Base-by-base conservation (phyloP, 2,329 filamentous ascomycete genomes). In the Clonostachys rhizophaga region DNA sequence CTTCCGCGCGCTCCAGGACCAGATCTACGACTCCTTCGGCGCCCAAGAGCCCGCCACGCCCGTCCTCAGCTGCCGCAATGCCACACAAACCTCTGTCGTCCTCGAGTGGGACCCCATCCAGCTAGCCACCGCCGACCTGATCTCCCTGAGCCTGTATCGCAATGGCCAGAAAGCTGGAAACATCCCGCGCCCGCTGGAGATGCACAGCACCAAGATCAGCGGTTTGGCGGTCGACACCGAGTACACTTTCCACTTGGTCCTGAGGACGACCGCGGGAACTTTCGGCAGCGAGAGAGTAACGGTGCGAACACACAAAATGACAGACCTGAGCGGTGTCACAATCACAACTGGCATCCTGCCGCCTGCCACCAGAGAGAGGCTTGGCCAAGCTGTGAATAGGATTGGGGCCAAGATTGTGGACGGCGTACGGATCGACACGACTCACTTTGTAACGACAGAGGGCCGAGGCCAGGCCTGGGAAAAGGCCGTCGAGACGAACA, bases 261-360 rank as follows among this genome's bases (percentile, higher is more conserved):
- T 99, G 62, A 83, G 89, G 59, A 99, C 94, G 7, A 91, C 84
- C 47, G 94, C 94, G 5, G 94, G 94, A 49, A 95, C 89, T 37
- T 91, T 84, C 60, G 79, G 80, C 51, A 94, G 87, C 63, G 89
- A 96, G 54, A 89, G 87, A 64, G 76, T 99, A 45, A 79, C 80
- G 5, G 91, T 96, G 49, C 84, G 87, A 60, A 99, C 94, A 42
- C 94, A 99, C 74, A 96, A 96, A 75, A 96, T 99, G 91, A 97
- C 92, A 37, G 91, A 99, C 65, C 76, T 99, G 45, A 91, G 87
- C 55, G 94, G 94, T 49, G 91, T 99, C 66, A 97, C 92, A 20
- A 88, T 99, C 57, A 96, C 92, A 3, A 86, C 91, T 1, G 94
- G 94, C 44, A 80, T 96, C 56, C 78, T 99, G 67, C 88, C 91